Evolutionary conservation across 1,284 basidiomycete species (phyloP), one percentile per base, ranked within the genome.

Genomic region (Ganoderma lucidum): DNA sequence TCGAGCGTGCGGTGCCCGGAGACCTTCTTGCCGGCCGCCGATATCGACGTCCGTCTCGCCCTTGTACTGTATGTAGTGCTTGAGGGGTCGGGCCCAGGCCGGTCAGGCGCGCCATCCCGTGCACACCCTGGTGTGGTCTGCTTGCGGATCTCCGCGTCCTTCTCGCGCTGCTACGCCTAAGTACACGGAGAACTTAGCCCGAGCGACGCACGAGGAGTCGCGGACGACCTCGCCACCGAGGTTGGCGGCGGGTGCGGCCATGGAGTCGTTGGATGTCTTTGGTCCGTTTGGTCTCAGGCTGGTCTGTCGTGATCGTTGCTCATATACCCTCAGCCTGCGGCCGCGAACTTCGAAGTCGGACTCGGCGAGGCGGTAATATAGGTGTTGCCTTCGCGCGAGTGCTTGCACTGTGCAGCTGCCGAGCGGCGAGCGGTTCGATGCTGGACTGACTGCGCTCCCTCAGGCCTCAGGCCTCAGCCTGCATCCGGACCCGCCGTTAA

Each of bases 241-340:
- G 59, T 60, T 23, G 17, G 10, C 32, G 37, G 59, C 59, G 19
- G 59, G 59, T 6, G 59, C 2, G 37, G 59, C 59, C 59, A 60
- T 42, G 45, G 35, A 5, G 35, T 23, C 8, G 45, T 48, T 17
- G n/a, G n/a, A 23, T 48, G 45, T 48, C 23, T 35, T 35, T 35
- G 4, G 45, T 8, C 23, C n/a, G 19, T 9, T 48, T 23, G 45
- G 45, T 23, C 9, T 23, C 23, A 23, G 23, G 23, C 23, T 8
- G n/a, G 45, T n/a, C 19, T 23, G 23, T 48, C n/a, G 45, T 48
- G 45, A 17, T 48, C 17, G 45, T 48, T 23, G 45, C 23, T 48
- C 23, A 9, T 23, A 8, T 48, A 23, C 45, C 45, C 45, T 10
- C n/a, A 10, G 19, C 23, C 23, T 17, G 45, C n/a, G 10, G 23